These are phyloP conservation scores for Collybiopsis confluens DNA, from an alignment of 768 basidiomycete species.

Conservation along the genomic window DNA sequence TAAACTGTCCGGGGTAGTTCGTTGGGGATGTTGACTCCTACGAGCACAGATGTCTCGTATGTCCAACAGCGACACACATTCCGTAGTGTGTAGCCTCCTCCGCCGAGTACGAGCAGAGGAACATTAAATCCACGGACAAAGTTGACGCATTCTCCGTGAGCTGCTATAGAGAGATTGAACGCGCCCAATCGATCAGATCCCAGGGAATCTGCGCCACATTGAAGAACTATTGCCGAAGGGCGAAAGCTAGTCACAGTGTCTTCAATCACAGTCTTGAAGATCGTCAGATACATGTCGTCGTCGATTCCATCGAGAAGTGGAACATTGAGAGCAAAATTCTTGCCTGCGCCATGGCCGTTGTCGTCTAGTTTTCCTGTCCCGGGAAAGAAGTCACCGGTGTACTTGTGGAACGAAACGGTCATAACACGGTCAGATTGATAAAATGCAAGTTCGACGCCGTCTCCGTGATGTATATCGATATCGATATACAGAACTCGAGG, in stretches of 20 bases:
- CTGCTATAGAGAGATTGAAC: conserved; percentile 96
- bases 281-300: conserved; percentile 92
- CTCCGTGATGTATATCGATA: conserved; percentile 98
- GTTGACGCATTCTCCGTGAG: conserved; percentile 97
- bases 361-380: conserved; percentile 96
- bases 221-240: conserved; percentile 87
- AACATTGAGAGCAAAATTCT: conserved; percentile 94
- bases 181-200: conserved; percentile 94
- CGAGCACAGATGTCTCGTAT: conserved; percentile 92
- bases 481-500: conserved; percentile 97
- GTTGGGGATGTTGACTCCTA: conserved; percentile 79
- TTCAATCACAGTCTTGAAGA: conserved; percentile 96
- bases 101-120: conserved; percentile 87
- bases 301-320: conserved; percentile 95
- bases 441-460: conserved; percentile 97
- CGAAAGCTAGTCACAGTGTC: conserved; percentile 88
- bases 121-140: conserved; percentile 92
- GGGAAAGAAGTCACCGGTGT: conserved; percentile 97
- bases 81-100: conserved; percentile 95
- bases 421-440: conserved; percentile 98
- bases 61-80: conserved; percentile 99
- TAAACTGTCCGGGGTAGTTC: conserved; percentile 87
- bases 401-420: conserved; percentile 99
- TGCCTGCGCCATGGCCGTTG: conserved; percentile 81
- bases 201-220: conserved; percentile 95